Base-by-base conservation (phyloP, 208 protist genomes). In the Entamoeba invadens region DNA sequence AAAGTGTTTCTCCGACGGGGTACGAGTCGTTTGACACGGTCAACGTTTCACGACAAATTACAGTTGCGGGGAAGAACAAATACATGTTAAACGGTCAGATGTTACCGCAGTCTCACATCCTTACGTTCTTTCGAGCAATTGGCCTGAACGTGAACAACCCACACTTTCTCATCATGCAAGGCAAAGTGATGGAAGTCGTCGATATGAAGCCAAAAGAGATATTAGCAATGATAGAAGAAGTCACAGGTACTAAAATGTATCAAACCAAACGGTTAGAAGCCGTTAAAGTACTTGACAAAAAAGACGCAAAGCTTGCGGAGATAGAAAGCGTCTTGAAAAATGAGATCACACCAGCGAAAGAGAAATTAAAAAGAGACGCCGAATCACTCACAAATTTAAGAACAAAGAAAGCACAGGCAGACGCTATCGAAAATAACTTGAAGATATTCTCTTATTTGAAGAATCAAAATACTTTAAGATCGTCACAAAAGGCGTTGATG, bases 101-200 rank as follows among this genome's bases (percentile, higher is more conserved):
- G 45, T 98, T 98, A 4, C 97, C 98, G 94, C 97, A 98, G 91
- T 98, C 97, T 92, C 96, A 98, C 46, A 98, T 99, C 44, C 98
- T 99, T 95, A 98, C 99, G 93, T 97, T 99, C 38, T 99, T 99
- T 95, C 98, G 99, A 93, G 99, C 98, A 38, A 99, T 99, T 93
- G 98, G 98, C 95, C 96, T 99, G 18, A 99, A 99, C 95, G 98
- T 99, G 18, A 99, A 99, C 96, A 99, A 99, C 96, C 99, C 99
- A 46, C 98, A 99, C 95, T 99, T 99, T 95, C 97, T 99, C 94
- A 99, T 99, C 95, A 98, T 99, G 97, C 99, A 99, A 94, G 99
- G 99, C 72, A 97, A 98, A 31, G 99, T 99, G 94, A 99, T 98
- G 91, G 45, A 96, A 46, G 97, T 99, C 2, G 97, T 99, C 44